Percentiles rank a stretch among this genome's conserved stretches.
Evolutionary conservation across 345 rosid species (phyloP).

Genomic region (Eutrema yunnanense): DNA sequence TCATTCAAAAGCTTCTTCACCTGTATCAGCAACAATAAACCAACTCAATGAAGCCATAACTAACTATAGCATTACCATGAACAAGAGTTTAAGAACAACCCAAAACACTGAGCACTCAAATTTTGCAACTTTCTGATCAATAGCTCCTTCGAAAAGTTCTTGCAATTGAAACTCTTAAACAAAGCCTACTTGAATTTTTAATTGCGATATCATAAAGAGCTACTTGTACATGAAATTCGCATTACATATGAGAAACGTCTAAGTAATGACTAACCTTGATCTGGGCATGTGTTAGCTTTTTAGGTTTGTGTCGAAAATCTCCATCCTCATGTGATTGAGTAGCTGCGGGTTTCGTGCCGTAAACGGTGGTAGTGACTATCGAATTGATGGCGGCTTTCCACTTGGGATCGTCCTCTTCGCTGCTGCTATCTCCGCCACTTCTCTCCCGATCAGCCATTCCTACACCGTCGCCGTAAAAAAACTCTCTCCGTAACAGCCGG

Average conservation of each 20-base stretch:
- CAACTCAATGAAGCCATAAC: background rate
- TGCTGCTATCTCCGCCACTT: slow-evolving; percentile 36
- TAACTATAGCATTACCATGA: background rate
- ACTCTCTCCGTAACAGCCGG: background rate
- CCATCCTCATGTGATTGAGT: slow-evolving; percentile 23
- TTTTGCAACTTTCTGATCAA: background rate
- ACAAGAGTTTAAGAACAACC: background rate
- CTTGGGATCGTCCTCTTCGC: slow-evolving; percentile 62
- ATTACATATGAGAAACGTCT: background rate
- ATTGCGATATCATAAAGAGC: background rate
- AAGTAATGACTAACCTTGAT: slow-evolving; percentile 47
- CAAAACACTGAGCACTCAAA: background rate
- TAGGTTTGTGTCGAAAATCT: slow-evolving; percentile 33
- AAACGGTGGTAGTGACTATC: slow-evolving; percentile 51
- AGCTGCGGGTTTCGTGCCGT: slow-evolving; percentile 22
- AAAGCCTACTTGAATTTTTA: background rate
- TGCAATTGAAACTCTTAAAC: background rate
- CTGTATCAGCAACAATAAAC: slow-evolving; percentile 34
- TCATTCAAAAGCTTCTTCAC: slow-evolving; percentile 74
- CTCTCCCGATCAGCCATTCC: slow-evolving; percentile 29
- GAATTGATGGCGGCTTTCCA: slow-evolving; percentile 82
- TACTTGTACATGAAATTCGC: background rate
- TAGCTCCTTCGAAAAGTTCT: background rate
- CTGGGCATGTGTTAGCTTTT: slow-evolving; percentile 65
- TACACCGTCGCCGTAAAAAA: background rate